Evolutionary conservation across 495 filamentous ascomycete genomes (phyloP).

Genomic region (Penicillium chermesinum): DNA sequence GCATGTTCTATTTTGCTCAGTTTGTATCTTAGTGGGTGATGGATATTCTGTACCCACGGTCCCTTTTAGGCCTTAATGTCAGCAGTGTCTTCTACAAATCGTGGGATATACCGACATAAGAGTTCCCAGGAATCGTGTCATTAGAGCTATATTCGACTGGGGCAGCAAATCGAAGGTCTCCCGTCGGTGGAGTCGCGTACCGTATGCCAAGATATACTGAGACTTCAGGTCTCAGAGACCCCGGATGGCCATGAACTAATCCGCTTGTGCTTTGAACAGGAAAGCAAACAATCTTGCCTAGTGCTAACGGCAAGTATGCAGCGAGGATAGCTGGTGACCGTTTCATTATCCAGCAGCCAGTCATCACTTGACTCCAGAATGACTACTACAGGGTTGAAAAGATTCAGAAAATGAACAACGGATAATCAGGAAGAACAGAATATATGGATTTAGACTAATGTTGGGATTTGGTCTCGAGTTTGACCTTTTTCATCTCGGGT

Average conservation of each 20-base stretch:
- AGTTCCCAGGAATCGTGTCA: conserved; percentile 5
- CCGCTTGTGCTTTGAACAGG: conserved; percentile 26
- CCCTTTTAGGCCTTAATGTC: neutral
- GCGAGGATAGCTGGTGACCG: neutral
- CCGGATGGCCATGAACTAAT: conserved; percentile 40
- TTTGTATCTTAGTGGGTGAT: neutral
- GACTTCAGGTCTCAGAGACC: conserved; percentile 30
- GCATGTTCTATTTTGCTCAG: conserved; percentile 2
- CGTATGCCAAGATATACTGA: conserved; percentile 48
- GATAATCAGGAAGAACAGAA: too few species aligned
- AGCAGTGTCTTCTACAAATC: too few species aligned
- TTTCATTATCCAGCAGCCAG: neutral
- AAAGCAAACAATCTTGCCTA: neutral
- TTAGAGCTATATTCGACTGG: conserved; percentile 20
- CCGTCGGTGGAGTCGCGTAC: conserved; percentile 42
- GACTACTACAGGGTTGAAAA: too few species aligned
- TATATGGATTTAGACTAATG: too few species aligned
- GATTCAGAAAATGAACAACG: too few species aligned
- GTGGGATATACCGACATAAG: conserved; percentile 17
- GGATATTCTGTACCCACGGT: neutral
- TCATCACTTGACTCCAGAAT: too few species aligned
- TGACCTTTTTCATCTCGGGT: too few species aligned
- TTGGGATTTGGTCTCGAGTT: too few species aligned
- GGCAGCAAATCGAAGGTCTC: conserved; percentile 40
- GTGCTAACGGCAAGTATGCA: neutral